These are phyloP conservation scores for Fusarium robinianum DNA, from an alignment of 2,329 filamentous ascomycete genomes.

Conservation along the genomic window DNA sequence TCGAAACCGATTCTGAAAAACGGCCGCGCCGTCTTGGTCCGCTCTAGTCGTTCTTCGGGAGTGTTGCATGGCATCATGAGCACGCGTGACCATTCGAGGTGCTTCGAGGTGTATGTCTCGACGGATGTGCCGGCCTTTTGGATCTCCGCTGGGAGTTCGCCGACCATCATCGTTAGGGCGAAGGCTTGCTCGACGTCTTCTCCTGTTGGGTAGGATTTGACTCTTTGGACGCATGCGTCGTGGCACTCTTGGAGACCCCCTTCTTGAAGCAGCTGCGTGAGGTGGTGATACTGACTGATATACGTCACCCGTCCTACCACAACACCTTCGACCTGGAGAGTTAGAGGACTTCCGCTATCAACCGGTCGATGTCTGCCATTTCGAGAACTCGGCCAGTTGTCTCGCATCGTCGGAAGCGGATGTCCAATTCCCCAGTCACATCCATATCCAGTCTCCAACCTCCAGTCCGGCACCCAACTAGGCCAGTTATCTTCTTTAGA, in stretches of 20 bases:
- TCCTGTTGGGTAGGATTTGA: slow-evolving; percentile 18
- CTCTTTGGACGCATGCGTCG: slow-evolving; percentile 5
- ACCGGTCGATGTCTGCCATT: slow-evolving; percentile 14
- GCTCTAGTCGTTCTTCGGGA: slow-evolving; percentile 1
- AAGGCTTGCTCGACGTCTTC: slow-evolving; percentile 21
- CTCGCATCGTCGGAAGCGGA: background rate
- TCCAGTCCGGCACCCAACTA: slow-evolving; percentile 30
- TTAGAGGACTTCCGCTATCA: background rate
- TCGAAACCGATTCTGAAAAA: slow-evolving; percentile 11
- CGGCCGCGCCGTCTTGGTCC: background rate
- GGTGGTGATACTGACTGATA: slow-evolving; percentile 17
- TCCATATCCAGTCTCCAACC: slow-evolving; percentile 20
- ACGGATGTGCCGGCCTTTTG: background rate
- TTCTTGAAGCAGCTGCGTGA: slow-evolving; percentile 8
- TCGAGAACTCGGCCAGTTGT: background rate
- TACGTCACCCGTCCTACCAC: slow-evolving; percentile 11
- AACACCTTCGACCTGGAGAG: slow-evolving; percentile 12
- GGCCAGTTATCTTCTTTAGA: slow-evolving; percentile 17
- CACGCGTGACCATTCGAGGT: slow-evolving; percentile 15
- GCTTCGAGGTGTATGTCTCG: slow-evolving; percentile 15
- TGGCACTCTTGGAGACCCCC: slow-evolving; percentile 8
- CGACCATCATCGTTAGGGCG: slow-evolving; percentile 15
- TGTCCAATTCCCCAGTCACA: slow-evolving; percentile 23
- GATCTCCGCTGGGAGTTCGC: slow-evolving; percentile 2
- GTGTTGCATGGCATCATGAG: slow-evolving; percentile 8